These are phyloP conservation scores for Novymonas esmeraldas DNA, from an alignment of 208 protist genomes.

Conservation along the genomic window DNA sequence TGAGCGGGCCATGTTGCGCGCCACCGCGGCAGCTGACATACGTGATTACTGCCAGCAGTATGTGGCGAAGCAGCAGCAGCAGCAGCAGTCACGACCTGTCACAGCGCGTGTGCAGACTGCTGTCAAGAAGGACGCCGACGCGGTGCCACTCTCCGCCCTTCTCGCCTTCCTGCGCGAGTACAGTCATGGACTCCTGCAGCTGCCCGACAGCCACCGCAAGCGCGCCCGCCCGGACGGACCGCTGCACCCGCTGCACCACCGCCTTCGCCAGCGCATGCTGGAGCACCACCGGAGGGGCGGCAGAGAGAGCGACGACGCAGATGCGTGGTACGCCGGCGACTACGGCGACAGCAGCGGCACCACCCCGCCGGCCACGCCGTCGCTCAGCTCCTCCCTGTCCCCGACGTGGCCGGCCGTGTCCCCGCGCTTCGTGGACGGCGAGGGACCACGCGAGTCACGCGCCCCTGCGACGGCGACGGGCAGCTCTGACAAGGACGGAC, in stretches of 20 bases:
- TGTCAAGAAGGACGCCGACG: constrained; percentile 15
- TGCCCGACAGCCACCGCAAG: constrained; percentile 61
- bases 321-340: constrained; percentile 25
- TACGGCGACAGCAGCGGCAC: constrained; percentile 1
- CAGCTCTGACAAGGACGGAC: not conserved
- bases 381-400: not conserved
- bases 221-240: constrained; percentile 37
- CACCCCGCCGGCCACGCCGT: not conserved
- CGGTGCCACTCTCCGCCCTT: constrained; percentile 52
- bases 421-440: not conserved
- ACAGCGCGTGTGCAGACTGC: not conserved
- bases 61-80: constrained; percentile 18
- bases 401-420: constrained; percentile 1
- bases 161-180: constrained; percentile 77
- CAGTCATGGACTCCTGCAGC: constrained; percentile 75
- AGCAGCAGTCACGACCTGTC: constrained; percentile 15
- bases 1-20: constrained; percentile 65
- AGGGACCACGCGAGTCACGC: not conserved
- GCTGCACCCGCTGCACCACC: constrained; percentile 34
- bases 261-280: constrained; percentile 71
- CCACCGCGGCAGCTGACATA: constrained; percentile 68
- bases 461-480: not conserved
- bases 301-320: constrained; percentile 46
- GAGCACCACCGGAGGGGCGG: constrained; percentile 41
- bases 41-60: constrained; percentile 72